Conservation (phyloP, 192 early-diverging fungal genomes). For the Rhizophlyctis rosea region DNA sequence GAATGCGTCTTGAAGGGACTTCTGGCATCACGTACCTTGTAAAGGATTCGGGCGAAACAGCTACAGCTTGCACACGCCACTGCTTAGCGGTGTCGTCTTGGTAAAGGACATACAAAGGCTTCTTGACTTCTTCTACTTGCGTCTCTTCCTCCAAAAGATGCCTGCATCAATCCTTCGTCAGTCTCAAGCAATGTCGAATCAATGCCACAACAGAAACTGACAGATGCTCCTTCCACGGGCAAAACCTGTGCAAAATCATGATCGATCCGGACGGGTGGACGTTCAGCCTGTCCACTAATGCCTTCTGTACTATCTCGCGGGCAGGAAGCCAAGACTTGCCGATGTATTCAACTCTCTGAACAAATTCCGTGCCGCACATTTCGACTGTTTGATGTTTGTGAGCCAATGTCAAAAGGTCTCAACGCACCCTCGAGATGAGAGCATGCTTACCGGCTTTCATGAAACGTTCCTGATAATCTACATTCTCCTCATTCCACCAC, state of each 20-base stretch:
- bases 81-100: slow-evolving; percentile 58
- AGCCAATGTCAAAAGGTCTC: too few relatives aligned
- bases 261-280: slow-evolving; percentile 75
- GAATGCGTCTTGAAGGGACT: neutral
- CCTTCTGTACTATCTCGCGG: slow-evolving; percentile 75
- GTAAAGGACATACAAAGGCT: slow-evolving; percentile 72
- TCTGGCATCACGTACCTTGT: slow-evolving; percentile 16
- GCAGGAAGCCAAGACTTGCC: slow-evolving; percentile 85
- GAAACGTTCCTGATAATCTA: slow-evolving; percentile 66
- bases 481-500: slow-evolving; percentile 81
- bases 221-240: slow-evolving; percentile 95
- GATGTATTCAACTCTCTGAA: slow-evolving; percentile 56
- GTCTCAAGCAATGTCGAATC: slow-evolving; percentile 7
- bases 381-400: slow-evolving; percentile 38
- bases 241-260: slow-evolving; percentile 75
- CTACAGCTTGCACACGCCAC: slow-evolving; percentile 78
- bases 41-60: slow-evolving; percentile 41
- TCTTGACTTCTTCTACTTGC: slow-evolving; percentile 20
- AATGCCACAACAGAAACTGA: slow-evolving; percentile 43
- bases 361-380: slow-evolving; percentile 77
- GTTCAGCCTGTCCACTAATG: slow-evolving; percentile 50
- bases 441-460: slow-evolving; percentile 37
- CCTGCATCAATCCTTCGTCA: neutral
- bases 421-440: neutral
- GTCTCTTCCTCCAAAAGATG: slow-evolving; percentile 41